Conservation (phyloP, 495 filamentous ascomycete species). For the Hypoxylon fragiforme region DNA sequence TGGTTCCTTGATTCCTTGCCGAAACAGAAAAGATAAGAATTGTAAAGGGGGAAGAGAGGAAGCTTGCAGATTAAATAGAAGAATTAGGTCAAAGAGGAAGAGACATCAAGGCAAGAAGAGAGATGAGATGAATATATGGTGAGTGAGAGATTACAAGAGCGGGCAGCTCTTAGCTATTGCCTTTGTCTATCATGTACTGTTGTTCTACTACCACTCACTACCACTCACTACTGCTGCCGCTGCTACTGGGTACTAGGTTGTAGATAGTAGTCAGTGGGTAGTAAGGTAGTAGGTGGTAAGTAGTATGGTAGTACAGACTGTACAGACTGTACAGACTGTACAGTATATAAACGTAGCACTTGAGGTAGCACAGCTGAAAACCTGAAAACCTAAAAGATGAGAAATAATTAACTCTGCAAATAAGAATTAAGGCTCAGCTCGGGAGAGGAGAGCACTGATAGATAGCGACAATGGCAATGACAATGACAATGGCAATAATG, state of each 20-base stretch:
- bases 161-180: background rate
- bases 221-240: too few species aligned
- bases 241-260: too few species aligned
- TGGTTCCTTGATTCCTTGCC: slow-evolving; percentile 4
- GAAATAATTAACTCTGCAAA: slow-evolving; percentile 28
- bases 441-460: background rate
- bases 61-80: slow-evolving; percentile 11
- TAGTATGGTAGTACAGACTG: too few species aligned
- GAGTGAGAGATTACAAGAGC: background rate
- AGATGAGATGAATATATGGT: background rate
- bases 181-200: slow-evolving; percentile 24
- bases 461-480: background rate
- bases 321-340: too few species aligned
- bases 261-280: too few species aligned
- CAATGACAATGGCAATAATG: background rate
- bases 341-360: too few species aligned
- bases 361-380: slow-evolving; percentile 18
- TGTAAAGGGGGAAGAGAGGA: background rate
- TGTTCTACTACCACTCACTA: too few species aligned
- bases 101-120: too few species aligned
- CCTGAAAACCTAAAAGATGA: too few species aligned
- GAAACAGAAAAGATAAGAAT: background rate
- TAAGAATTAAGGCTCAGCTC: too few species aligned
- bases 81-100: too few species aligned
- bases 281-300: too few species aligned